Conservation (phyloP, 768 basidiomycete genomes). For the Calocybe cyanea region DNA sequence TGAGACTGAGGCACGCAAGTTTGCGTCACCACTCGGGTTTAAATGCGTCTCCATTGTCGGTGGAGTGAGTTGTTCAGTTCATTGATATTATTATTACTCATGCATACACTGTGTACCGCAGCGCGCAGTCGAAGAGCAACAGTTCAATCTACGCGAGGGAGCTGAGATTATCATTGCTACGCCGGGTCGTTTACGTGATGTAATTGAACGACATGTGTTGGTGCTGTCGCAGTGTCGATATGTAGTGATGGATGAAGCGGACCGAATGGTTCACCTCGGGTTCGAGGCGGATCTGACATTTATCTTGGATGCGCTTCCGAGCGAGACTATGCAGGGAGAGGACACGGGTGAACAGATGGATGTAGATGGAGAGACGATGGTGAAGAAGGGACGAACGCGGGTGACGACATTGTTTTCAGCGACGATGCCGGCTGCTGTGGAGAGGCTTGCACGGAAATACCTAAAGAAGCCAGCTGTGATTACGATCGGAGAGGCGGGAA, state of each 20-base stretch:
- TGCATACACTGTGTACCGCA: too few relatives aligned
- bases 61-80: slow-evolving; percentile 56
- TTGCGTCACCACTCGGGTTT: slow-evolving; percentile 86
- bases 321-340: slow-evolving; percentile 85
- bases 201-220: slow-evolving; percentile 92
- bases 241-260: slow-evolving; percentile 99
- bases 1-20: slow-evolving; percentile 88
- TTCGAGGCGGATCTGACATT: slow-evolving; percentile 94
- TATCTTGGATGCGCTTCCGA: slow-evolving; percentile 90
- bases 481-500: slow-evolving; percentile 96
- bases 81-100: slow-evolving; percentile 3
- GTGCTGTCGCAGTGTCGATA: slow-evolving; percentile 97
- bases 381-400: slow-evolving; percentile 74
- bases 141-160: slow-evolving; percentile 95
- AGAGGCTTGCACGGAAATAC: slow-evolving; percentile 92
- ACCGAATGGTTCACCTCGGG: slow-evolving; percentile 97
- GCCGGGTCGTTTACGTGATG: slow-evolving; percentile 96
- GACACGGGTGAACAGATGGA: slow-evolving; percentile 75
- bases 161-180: slow-evolving; percentile 99
- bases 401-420: slow-evolving; percentile 98
- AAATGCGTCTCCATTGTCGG: slow-evolving; percentile 98
- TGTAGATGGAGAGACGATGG: slow-evolving; percentile 62
- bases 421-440: slow-evolving; percentile 98
- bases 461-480: slow-evolving; percentile 90
- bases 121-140: slow-evolving; percentile 95